phyloP scores from a whole-genome alignment of 345 rosid species.

The Turritis glabra region DNA sequence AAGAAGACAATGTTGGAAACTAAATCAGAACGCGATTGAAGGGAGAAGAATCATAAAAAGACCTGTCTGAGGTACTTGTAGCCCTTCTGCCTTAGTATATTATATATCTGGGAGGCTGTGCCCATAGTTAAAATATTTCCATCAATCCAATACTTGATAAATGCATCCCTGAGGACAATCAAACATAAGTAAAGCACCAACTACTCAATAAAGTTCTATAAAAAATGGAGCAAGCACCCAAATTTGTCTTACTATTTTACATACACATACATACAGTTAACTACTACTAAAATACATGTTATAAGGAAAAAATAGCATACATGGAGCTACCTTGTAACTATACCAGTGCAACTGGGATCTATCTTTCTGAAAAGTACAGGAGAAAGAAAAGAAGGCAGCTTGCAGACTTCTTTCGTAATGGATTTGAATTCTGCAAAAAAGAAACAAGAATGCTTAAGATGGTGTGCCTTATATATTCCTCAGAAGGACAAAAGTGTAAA shows the following conservation, averaged over 20 bases:
- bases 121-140: slow-evolving; percentile 63
- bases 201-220: too few species aligned
- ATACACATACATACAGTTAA: background rate
- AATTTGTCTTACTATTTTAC: background rate
- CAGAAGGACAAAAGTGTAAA: background rate
- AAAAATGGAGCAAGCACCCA: background rate
- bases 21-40: background rate
- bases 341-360: slow-evolving; percentile 51
- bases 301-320: background rate
- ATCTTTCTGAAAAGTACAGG: slow-evolving; percentile 61
- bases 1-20: background rate
- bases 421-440: slow-evolving; percentile 64
- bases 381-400: slow-evolving; percentile 74
- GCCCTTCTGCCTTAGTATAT: slow-evolving; percentile 62
- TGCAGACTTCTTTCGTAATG: slow-evolving; percentile 66
- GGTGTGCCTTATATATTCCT: background rate
- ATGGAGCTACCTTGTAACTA: slow-evolving; percentile 60
- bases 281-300: background rate
- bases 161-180: slow-evolving; percentile 54
- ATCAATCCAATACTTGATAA: slow-evolving; percentile 64
- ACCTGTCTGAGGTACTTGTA: slow-evolving; percentile 68
- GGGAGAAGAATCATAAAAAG: slow-evolving; percentile 11
- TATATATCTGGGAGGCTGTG: slow-evolving; percentile 53
- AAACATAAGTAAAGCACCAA: background rate
- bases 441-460: slow-evolving; percentile 4